Conservation (phyloP, 768 basidiomycete genomes). For the Lactarius indigo region DNA sequence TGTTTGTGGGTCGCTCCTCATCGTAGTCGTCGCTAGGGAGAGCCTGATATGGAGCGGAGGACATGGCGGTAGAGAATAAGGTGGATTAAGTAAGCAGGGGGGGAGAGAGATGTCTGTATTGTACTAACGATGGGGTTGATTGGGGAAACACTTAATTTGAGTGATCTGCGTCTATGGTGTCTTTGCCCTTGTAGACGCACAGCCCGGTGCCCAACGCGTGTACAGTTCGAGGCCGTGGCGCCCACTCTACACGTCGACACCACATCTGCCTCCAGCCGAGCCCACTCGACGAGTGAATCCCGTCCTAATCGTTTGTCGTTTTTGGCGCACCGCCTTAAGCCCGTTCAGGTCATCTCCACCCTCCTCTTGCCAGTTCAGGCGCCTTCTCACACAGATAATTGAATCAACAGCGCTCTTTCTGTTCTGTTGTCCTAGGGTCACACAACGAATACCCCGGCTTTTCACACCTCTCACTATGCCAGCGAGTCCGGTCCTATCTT, state of each 20-base stretch:
- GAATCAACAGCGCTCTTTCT: not conserved
- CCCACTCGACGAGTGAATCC: not conserved
- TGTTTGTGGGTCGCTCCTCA: not conserved
- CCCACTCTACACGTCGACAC: not conserved
- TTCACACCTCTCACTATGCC: constrained; percentile 7
- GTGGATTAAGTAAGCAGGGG: constrained; percentile 12
- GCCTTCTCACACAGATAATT: not conserved
- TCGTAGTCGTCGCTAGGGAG: constrained; percentile 23
- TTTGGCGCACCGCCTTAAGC: not conserved
- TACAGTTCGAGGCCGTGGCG: not conserved
- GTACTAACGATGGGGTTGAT: no score
- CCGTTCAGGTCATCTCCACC: not conserved
- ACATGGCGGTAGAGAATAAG: constrained; percentile 16
- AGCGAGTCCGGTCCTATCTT: not conserved
- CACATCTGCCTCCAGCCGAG: not conserved
- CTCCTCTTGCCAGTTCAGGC: not conserved
- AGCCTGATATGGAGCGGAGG: constrained; percentile 18
- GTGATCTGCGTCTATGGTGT: not conserved
- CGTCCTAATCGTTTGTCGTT: not conserved
- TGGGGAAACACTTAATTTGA: no score
- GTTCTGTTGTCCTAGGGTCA: not conserved
- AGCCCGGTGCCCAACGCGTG: not conserved
- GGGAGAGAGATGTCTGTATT: not conserved
- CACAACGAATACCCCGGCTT: not conserved
- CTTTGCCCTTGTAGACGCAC: not conserved